Evolutionary conservation across 345 rosid genomes (phyloP).

Genomic region (Ricinus communis): DNA sequence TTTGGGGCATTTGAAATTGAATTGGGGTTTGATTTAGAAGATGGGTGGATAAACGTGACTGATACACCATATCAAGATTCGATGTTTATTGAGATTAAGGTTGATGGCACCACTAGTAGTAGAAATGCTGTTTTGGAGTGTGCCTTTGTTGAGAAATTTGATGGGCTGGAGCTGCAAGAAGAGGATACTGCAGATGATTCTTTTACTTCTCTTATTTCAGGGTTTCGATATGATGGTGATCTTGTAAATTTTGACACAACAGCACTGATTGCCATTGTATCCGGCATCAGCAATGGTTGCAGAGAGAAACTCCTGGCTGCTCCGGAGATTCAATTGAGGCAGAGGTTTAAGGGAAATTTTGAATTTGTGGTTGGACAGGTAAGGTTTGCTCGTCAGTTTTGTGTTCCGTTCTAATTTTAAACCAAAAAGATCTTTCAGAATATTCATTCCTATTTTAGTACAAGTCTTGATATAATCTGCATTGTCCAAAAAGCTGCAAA

Average conservation of each 20-base stretch:
- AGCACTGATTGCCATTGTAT: conserved; percentile 78
- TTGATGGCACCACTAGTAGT: conserved; percentile 11
- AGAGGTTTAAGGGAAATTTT: conserved; percentile 72
- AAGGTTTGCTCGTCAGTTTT: conserved; percentile 5
- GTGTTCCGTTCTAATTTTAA: not conserved
- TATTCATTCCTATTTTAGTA: not conserved
- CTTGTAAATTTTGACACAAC: conserved; percentile 77
- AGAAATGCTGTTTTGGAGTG: conserved; percentile 18
- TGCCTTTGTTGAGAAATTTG: conserved; percentile 18
- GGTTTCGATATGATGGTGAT: conserved; percentile 30
- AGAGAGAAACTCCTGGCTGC: conserved; percentile 48
- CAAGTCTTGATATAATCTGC: not conserved
- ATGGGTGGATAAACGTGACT: conserved; percentile 67
- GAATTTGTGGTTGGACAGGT: conserved; percentile 84
- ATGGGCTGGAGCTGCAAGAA: conserved; percentile 21
- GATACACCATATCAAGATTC: conserved; percentile 45
- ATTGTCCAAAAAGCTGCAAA: conserved; percentile 1
- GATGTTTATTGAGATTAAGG: conserved; percentile 54
- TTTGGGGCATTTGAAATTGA: conserved; percentile 52
- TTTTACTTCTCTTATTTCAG: conserved; percentile 46
- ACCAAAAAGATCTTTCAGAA: not conserved
- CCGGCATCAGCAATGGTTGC: conserved; percentile 83
- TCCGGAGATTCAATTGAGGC: conserved; percentile 47
- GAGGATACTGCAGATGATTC: conserved; percentile 25
- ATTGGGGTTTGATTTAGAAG: conserved; percentile 42